Evolutionary conservation across 2,329 filamentous ascomycete species (phyloP), one percentile per base, ranked within the genome.

Genomic region (Helotiales sp.): DNA sequence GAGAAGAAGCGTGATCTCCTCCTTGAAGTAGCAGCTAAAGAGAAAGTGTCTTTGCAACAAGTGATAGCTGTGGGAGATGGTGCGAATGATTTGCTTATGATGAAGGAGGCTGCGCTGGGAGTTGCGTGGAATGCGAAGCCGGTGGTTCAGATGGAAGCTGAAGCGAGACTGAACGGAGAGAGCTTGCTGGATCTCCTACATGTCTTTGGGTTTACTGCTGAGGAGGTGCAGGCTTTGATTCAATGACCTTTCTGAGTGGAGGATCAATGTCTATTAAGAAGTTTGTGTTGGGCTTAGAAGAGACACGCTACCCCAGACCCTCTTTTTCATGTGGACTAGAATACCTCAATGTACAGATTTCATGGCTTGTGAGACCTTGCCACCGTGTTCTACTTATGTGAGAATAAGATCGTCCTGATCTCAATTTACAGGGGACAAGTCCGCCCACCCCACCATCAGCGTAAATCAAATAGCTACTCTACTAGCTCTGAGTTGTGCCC

Each of bases 101-200:
- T 96, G 84, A 84, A 83, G 8, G 85, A 86, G 57, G 92, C 92
- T 0, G 91, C 91, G 0, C 79, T 95, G 43, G 93, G 92, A 22
- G 89, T 96, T 2, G 92, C 92, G 1, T 94, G 93, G 85, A 92
- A 94, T 75, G 93, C 92, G 10, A 96, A 96, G 82, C 91, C 92
- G 1, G 84, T 88, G 66, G 92, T 96, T 64, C 93, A 96, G 80
- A 87, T 90, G 82, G 87, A 91, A 77, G 92, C 92, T 1, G 87
- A 89, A 30, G 88, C 89, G 15, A 84, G 91, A 49, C 78, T 96
- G 68, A 96, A 96, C 75, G 86, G 88, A 24, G 84, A 87, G 68
- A 91, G 84, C 70, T 79, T 96, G 77, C 78, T 90, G 73, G 91
- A 95, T 77, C 79, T 96, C 70, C 80, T 94, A 60, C 90, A 92